Percentiles rank a stretch among this genome's conserved stretches.
These are phyloP conservation scores for Penicillium parvum DNA, from an alignment of 495 filamentous ascomycete genomes.

Conservation along the genomic window DNA sequence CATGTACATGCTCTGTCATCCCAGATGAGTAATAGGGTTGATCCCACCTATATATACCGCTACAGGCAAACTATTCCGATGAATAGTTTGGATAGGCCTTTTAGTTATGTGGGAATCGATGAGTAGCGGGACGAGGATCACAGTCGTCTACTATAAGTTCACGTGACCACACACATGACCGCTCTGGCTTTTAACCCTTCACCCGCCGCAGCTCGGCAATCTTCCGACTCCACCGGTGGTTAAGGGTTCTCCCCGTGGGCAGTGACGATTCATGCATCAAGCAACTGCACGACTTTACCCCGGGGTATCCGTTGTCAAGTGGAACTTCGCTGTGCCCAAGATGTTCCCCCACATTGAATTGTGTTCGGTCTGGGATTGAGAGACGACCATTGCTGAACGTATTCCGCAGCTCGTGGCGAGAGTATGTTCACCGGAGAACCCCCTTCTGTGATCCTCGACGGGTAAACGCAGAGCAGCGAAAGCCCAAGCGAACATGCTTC, in stretches of 20 bases:
- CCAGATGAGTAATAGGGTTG: no score
- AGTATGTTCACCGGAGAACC: constrained; percentile 7
- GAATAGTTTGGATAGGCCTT: not conserved
- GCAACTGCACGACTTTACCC: constrained; percentile 2
- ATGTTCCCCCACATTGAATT: constrained; percentile 11
- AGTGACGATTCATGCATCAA: not conserved
- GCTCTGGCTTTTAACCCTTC: not conserved
- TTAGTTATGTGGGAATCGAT: not conserved
- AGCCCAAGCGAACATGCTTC: not conserved
- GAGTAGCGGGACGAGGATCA: no score
- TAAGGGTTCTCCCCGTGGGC: constrained; percentile 21
- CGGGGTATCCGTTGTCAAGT: constrained; percentile 8
- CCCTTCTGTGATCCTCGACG: constrained; percentile 1
- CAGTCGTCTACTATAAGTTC: not conserved
- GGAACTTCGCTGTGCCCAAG: constrained; percentile 4
- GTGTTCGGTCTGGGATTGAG: constrained; percentile 13
- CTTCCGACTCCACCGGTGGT: constrained; percentile 15
- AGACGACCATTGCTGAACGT: no score
- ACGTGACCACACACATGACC: constrained; percentile 1
- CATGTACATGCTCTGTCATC: no score
- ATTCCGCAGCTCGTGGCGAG: constrained; percentile 14
- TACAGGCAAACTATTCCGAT: not conserved
- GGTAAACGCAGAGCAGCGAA: constrained; percentile 11
- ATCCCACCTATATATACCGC: not conserved
- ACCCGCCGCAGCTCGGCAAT: constrained; percentile 9